These are phyloP conservation scores for Lindgomyces ingoldianus DNA, from an alignment of 495 filamentous ascomycete genomes.

Conservation along the genomic window DNA sequence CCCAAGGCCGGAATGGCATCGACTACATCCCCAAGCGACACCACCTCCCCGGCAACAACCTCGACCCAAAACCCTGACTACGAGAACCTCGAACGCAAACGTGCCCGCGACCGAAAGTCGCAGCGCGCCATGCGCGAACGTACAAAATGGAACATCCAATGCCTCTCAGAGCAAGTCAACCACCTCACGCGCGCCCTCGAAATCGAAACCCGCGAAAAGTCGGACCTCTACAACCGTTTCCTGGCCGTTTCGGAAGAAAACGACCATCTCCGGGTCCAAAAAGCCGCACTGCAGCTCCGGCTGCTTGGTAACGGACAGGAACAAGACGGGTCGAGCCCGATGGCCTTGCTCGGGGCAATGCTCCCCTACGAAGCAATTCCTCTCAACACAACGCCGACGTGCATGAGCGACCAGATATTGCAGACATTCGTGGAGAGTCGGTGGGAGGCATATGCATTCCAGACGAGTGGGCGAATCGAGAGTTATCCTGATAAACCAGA, in stretches of 20 bases:
- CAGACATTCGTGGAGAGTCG: conserved; percentile 20
- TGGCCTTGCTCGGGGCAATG: background rate
- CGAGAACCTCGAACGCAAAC: conserved; percentile 16
- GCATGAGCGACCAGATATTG: conserved; percentile 24
- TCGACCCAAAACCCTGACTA: background rate
- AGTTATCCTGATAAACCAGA: conserved; percentile 15
- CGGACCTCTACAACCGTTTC: conserved; percentile 21
- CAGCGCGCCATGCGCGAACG: conserved; percentile 24
- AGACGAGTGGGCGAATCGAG: background rate
- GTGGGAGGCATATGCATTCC: conserved; percentile 9
- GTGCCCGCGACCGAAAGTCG: conserved; percentile 13
- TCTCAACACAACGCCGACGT: conserved; percentile 14
- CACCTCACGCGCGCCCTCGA: conserved; percentile 17
- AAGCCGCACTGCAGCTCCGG: conserved; percentile 24
- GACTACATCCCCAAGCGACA: conserved; percentile 16
- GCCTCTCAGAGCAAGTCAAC: conserved; percentile 18
- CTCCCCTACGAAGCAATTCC: conserved; percentile 16
- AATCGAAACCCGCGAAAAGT: conserved; percentile 12
- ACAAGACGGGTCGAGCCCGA: background rate
- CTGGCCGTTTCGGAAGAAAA: conserved; percentile 19
- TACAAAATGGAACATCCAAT: conserved; percentile 19
- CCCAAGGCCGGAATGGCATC: background rate
- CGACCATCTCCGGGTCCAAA: conserved; percentile 24
- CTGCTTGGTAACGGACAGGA: conserved; percentile 9
- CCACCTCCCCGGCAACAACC: conserved; percentile 10